phyloP scores from a whole-genome alignment of 768 basidiomycete genomes.

The Guyanaporus albipodus region DNA sequence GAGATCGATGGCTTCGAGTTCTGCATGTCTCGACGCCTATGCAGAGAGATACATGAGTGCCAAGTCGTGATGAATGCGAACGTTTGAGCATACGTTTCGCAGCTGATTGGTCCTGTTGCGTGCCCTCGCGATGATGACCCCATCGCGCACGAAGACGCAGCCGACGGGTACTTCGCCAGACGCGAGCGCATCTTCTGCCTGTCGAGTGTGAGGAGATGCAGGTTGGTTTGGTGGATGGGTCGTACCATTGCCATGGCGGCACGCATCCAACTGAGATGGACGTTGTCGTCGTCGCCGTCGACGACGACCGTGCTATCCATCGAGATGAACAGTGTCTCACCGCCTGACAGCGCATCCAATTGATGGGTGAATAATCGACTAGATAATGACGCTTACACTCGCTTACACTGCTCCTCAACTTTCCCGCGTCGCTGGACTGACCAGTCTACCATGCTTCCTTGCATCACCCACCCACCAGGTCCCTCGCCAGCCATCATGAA shows the following conservation, averaged over 20 bases:
- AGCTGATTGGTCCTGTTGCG: constrained; percentile 94
- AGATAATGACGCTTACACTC: no score
- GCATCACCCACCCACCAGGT: constrained; percentile 3
- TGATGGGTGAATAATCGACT: no score
- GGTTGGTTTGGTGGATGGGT: neutral
- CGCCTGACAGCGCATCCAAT: no score
- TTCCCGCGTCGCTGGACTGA: no score
- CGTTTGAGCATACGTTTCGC: constrained; percentile 62
- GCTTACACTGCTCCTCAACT: no score
- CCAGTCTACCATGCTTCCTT: constrained; percentile 1
- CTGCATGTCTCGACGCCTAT: constrained; percentile 95
- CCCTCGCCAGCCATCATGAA: constrained; percentile 12
- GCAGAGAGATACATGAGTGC: constrained; percentile 2
- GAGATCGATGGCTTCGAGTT: constrained; percentile 91
- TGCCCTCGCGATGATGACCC: constrained; percentile 75
- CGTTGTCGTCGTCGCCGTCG: constrained; percentile 9
- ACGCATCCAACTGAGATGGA: constrained; percentile 69
- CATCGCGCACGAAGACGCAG: constrained; percentile 86
- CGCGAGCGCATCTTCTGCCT: constrained; percentile 84
- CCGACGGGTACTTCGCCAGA: constrained; percentile 94
- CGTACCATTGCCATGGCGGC: constrained; percentile 80
- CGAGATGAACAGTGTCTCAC: no score
- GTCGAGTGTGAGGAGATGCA: constrained; percentile 8
- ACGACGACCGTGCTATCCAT: no score
- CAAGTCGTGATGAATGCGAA: neutral